Base-by-base conservation (phyloP, 257 asterid species). In the Solanum phureja region DNA sequence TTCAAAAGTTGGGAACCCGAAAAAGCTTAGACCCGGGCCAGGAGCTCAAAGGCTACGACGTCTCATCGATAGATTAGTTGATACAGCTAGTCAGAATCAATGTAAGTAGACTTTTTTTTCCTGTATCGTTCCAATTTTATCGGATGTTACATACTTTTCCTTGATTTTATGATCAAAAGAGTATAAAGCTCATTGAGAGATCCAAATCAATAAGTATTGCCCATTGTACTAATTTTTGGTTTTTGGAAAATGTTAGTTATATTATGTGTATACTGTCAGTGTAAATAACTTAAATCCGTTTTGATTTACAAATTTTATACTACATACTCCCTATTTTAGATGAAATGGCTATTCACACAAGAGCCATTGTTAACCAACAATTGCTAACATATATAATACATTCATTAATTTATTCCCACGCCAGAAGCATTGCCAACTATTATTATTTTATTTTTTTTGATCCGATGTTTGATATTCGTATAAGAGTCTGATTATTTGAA, bases 11-110 rank as follows among this genome's bases (percentile, higher is more conserved):
- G 91, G 83, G 37, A 60, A 89, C 52, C 66, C 89, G 21, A 4
- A 82, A 8, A 64, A 72, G 13, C 86, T 89, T 52, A 87, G 56
- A 72, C 91, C 91, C 11, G 89, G 91, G 66, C 87, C 86, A 11
- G 91, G 91, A 0, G 88, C 91, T 23, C 76, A 60, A 34, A 58
- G 89, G 89, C 88, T 89, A 60, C 34, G 72, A 52, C 86, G 83
- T 24, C 91, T 89, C 52, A 73, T 89, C 12, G 91, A 38, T 83
- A 73, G 31, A 42, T 23, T 89, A 64, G 37, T 89, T 62, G 46
- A 35, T 35, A 58, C 88, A 38, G 86, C 87, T 40, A 42, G 34
- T 83, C 46, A 73, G 37, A 31, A 38, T 13, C 89, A 86, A 18
- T 89, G 91, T 42, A 89, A 83, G 19, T 89, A 87, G 89, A 68